Evolutionary conservation across 768 basidiomycete genomes (phyloP).

Genomic region (Mycena indigotica): DNA sequence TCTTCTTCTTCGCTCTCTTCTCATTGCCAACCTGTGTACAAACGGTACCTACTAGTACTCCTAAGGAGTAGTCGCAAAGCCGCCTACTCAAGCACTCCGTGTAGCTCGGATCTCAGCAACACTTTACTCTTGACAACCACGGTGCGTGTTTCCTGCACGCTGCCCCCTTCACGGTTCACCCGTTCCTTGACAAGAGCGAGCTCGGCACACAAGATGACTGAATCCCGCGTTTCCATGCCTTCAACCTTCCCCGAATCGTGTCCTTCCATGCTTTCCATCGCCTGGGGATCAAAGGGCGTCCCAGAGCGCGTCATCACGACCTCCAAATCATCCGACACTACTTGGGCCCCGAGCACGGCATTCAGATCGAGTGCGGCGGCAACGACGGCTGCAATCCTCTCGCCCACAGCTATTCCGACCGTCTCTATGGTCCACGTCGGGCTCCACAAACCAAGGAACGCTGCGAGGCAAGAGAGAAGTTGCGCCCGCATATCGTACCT

Average conservation of each 20-base stretch:
- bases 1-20: too few species aligned
- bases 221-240: not conserved
- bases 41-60: too few species aligned
- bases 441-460: not conserved
- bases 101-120: constrained; percentile 4
- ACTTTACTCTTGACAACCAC: constrained; percentile 10
- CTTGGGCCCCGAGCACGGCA: constrained; percentile 6
- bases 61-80: too few species aligned
- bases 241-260: not conserved
- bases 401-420: constrained; percentile 1
- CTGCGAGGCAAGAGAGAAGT: not conserved
- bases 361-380: constrained; percentile 9
- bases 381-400: not conserved
- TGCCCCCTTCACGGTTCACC: too few species aligned
- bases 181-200: not conserved
- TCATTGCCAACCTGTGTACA: too few species aligned
- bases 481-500: not conserved
- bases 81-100: constrained; percentile 1
- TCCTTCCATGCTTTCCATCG: constrained; percentile 10
- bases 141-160: not conserved
- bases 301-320: not conserved
- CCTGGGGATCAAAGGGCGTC: constrained; percentile 1
- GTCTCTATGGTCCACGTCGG: not conserved
- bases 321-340: constrained; percentile 14
- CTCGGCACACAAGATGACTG: not conserved